Conservation (phyloP, 148 eudicot genomes). For the Cornus florida region DNA sequence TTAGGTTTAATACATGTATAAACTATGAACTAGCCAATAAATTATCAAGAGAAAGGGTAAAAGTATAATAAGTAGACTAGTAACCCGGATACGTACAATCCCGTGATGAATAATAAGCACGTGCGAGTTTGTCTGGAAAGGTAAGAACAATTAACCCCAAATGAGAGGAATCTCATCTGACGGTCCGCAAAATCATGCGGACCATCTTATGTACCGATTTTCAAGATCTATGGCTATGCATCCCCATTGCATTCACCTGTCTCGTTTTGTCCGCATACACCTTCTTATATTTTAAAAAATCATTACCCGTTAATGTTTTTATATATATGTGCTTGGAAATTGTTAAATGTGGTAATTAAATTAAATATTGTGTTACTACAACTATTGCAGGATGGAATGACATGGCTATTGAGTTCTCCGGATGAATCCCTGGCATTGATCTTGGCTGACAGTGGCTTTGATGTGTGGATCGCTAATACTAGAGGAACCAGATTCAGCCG, state of each 20-base stretch:
- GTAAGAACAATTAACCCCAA: no score
- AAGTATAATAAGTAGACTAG: no score
- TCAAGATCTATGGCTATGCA: neutral
- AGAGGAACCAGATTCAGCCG: slow-evolving; percentile 58
- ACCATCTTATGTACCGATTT: no score
- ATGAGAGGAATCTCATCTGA: neutral
- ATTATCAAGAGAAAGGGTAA: no score
- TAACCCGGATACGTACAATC: no score
- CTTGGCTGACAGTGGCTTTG: slow-evolving; percentile 55
- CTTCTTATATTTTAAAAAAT: no score
- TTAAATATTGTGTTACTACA: neutral
- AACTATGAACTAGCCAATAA: no score
- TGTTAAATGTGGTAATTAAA: neutral
- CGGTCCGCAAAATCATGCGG: neutral
- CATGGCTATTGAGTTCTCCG: slow-evolving; percentile 52
- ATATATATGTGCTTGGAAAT: neutral
- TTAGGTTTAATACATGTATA: no score
- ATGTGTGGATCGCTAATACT: slow-evolving; percentile 57
- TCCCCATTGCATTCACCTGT: neutral
- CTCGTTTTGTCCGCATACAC: neutral
- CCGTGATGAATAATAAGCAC: no score
- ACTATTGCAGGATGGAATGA: slow-evolving; percentile 48
- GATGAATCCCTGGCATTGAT: slow-evolving; percentile 51
- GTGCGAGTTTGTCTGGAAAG: no score
- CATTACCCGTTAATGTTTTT: no score